Percentiles rank a stretch among this genome's conserved stretches.
phyloP scores from a whole-genome alignment of 768 basidiomycete species.

The Suillus bovinus region DNA sequence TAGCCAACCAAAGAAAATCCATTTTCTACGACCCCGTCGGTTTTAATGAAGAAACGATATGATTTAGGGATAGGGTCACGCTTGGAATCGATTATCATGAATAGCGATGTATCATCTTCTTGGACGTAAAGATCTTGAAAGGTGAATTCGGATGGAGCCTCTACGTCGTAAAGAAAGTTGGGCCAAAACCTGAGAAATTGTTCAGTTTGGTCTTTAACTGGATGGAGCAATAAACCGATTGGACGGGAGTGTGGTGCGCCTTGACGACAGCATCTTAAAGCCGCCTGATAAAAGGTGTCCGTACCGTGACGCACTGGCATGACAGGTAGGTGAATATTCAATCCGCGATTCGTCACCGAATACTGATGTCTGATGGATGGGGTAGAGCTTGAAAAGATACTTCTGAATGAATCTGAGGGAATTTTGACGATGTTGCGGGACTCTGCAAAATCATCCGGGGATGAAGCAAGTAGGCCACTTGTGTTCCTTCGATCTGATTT shows the following conservation, averaged over 20 bases:
- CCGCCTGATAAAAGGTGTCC: background rate
- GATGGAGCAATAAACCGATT: background rate
- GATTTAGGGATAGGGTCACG: background rate
- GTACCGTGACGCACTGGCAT: too few relatives aligned
- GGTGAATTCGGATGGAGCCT: background rate
- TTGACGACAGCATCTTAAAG: background rate
- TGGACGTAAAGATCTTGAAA: background rate
- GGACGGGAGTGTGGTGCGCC: background rate
- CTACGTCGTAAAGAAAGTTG: background rate
- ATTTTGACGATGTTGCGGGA: background rate
- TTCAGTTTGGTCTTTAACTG: background rate
- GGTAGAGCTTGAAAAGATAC: background rate
- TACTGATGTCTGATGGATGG: background rate
- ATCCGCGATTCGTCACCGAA: background rate
- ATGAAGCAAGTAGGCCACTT: constrained; percentile 26
- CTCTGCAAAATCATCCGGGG: constrained; percentile 13
- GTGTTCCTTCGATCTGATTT: background rate
- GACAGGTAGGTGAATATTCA: background rate
- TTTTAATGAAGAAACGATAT: background rate
- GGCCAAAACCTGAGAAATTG: background rate
- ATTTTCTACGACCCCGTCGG: background rate
- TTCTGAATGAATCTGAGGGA: background rate
- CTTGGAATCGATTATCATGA: background rate
- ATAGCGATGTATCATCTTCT: background rate
- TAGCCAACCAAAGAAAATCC: background rate